phyloP scores from a whole-genome alignment of 2,329 filamentous ascomycete genomes.

The Niveomyces coronatus region DNA sequence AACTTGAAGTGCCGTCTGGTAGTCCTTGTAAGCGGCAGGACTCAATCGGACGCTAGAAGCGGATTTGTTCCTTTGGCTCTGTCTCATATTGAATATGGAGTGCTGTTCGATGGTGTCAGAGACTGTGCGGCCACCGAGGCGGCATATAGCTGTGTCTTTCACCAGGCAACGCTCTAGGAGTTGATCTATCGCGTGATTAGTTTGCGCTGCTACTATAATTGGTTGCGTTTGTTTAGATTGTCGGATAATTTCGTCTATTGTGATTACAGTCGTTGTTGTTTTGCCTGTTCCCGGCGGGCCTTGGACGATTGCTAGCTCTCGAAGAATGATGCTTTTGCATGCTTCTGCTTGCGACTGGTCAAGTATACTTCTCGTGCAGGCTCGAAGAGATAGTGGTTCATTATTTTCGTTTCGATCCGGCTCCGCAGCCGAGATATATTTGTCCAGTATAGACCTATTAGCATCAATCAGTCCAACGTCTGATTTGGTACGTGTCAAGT shows the following conservation, averaged over 20 bases:
- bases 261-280: constrained; percentile 68
- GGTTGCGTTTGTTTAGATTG: constrained; percentile 48
- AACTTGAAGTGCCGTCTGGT: background rate
- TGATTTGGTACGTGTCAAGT: constrained; percentile 19
- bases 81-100: constrained; percentile 54
- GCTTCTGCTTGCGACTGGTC: constrained; percentile 64
- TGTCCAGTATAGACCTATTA: background rate
- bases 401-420: background rate
- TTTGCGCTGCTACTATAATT: constrained; percentile 74
- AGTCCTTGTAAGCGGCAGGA: background rate
- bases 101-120: constrained; percentile 54
- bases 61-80: constrained; percentile 12
- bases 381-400: constrained; percentile 16
- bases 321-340: constrained; percentile 59
- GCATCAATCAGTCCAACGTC: background rate
- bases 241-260: constrained; percentile 34
- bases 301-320: constrained; percentile 65
- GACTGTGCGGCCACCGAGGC: constrained; percentile 56
- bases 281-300: constrained; percentile 71
- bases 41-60: background rate
- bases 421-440: background rate
- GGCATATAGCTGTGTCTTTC: constrained; percentile 29
- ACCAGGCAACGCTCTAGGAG: constrained; percentile 52
- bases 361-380: constrained; percentile 28
- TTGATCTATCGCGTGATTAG: constrained; percentile 85